Percentiles rank a stretch among this genome's conserved stretches.
phyloP scores from a whole-genome alignment of 768 basidiomycete species.

The Boletus sp. region DNA sequence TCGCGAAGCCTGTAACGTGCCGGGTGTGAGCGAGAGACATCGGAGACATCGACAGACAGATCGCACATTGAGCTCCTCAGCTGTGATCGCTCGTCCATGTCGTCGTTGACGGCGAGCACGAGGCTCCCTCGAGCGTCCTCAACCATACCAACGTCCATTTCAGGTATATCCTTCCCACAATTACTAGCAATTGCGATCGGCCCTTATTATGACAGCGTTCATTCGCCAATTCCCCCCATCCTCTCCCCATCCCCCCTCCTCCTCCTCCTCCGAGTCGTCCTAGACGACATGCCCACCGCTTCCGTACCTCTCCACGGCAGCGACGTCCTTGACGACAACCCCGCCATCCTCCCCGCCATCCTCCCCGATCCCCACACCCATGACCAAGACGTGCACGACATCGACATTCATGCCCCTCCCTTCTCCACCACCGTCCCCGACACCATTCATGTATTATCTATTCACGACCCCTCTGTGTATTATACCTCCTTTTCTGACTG shows the following conservation, averaged over 20 bases:
- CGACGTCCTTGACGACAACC: conserved; percentile 19
- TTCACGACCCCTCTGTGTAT: conserved; percentile 31
- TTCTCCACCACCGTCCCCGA: conserved; percentile 20
- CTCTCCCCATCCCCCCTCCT: conserved; percentile 4
- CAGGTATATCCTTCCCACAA: conserved; percentile 25
- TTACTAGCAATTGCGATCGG: conserved; percentile 31
- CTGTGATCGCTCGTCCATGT: conserved; percentile 27
- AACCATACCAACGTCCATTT: background rate
- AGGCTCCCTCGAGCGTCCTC: conserved; percentile 11
- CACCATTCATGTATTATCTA: conserved; percentile 32
- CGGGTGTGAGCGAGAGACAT: conserved; percentile 19
- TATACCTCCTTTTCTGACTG: conserved; percentile 31
- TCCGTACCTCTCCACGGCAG: conserved; percentile 15
- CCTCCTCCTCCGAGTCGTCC: background rate
- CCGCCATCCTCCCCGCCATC: conserved; percentile 9
- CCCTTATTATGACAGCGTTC: conserved; percentile 31
- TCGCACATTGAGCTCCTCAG: conserved; percentile 22
- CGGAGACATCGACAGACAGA: conserved; percentile 4
- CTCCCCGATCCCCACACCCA: conserved; percentile 24
- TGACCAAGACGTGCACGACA: conserved; percentile 32
- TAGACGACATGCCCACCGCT: conserved; percentile 20
- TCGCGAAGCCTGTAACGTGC: conserved; percentile 19
- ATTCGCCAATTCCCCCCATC: conserved; percentile 20
- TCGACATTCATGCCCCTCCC: conserved; percentile 28
- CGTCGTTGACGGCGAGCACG: conserved; percentile 25